Evolutionary conservation across 1,139 yeast genomes (phyloP), one percentile per base, ranked within the genome.

Genomic region (Zygotorulaspora mrakii): DNA sequence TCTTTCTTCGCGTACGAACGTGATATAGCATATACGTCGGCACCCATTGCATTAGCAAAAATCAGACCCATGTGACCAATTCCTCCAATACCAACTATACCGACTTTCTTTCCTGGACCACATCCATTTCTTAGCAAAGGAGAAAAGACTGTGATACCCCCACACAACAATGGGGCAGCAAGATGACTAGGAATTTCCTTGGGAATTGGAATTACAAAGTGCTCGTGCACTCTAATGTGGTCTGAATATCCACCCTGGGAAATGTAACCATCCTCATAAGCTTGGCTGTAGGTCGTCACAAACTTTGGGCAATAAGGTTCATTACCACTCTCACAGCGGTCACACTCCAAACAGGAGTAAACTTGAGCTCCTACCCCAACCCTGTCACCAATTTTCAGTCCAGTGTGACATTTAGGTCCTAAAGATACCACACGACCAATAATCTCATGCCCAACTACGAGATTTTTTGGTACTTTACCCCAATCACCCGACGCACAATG

Each of bases 1-100:
- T 65, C 74, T 50, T 67, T 70, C 60, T 77, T 77, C 31, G 68
- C 50, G 23, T 61, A 58, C 5, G 73, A 58, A 61, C 82, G 67
- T 14, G 80, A 74, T 53, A 77, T 68, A 2, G 76, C 79, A 45
- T 68, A 66, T 10, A 76, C 79, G 47, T 76, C 71, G 16, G 79
- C 78, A 27, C 80, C 82, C 49, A 77, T 54, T 5, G 80, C 81
- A 48, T 71, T 69, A 36, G 80, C 73, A 48, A 76, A 69, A 65
- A 72, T 70, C 45, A 76, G 65, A 26, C 77, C 79, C 72, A 76
- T 70, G 61, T 76, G 80, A 27, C 82, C 82, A 47, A 77, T 64
- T 32, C 82, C 82, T 50, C 82, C 82, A 46, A 77, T 66, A 46
- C 82, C 82, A 45, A 74, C 65, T 48, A 77, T 64, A 42, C 76